These are phyloP conservation scores for Rhypophila decipiens DNA, from an alignment of 495 filamentous ascomycete species.

Conservation along the genomic window DNA sequence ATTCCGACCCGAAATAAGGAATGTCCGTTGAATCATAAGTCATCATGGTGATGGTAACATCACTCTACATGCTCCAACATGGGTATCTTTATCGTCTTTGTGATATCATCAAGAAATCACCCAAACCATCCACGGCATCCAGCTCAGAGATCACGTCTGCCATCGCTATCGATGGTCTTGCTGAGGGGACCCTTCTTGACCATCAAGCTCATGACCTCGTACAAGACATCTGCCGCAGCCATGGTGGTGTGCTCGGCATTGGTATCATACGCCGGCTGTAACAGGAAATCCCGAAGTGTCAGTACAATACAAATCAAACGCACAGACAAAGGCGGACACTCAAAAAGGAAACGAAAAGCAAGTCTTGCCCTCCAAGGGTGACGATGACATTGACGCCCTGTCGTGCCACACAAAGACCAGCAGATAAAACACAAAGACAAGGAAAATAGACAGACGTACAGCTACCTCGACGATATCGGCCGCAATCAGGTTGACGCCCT, in stretches of 20 bases:
- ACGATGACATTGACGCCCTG: not conserved
- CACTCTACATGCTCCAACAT: not conserved
- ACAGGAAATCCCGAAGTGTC: not conserved
- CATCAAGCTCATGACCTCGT: slow-evolving; percentile 83
- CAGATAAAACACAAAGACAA: not conserved
- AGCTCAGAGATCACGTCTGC: slow-evolving; percentile 2
- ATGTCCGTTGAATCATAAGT: not conserved
- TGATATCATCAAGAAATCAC: not conserved
- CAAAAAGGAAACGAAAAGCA: not conserved
- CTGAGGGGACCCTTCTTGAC: slow-evolving; percentile 50
- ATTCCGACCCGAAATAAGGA: not conserved
- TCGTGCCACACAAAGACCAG: not conserved
- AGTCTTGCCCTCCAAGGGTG: not conserved
- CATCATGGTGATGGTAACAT: no score
- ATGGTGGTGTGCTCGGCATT: slow-evolving; percentile 81
- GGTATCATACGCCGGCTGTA: slow-evolving; percentile 76
- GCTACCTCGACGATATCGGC: slow-evolving; percentile 84
- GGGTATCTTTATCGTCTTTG: not conserved
- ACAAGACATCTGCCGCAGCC: slow-evolving; percentile 73
- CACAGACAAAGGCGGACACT: not conserved
- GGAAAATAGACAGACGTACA: slow-evolving; percentile 22
- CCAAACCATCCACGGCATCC: not conserved
- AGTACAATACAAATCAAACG: not conserved
- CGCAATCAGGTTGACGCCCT: slow-evolving; percentile 64
- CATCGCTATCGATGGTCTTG: slow-evolving; percentile 6